Percentiles rank a stretch among this genome's conserved stretches.
Evolutionary conservation across 805 yeast genomes (phyloP).

Genomic region (Tetrapisispora fleetii): DNA sequence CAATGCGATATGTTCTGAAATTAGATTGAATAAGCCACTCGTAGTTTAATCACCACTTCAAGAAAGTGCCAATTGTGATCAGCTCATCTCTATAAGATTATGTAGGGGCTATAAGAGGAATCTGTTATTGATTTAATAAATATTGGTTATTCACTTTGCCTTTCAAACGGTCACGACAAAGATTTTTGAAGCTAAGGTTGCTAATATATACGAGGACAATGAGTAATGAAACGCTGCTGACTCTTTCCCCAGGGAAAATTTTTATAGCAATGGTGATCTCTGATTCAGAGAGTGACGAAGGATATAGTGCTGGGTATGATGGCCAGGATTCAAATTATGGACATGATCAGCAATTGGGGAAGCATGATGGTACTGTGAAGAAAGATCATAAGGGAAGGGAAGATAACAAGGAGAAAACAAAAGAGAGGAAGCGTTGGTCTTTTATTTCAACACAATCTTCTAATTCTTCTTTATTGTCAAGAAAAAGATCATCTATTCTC

Average conservation of each 20-base stretch:
- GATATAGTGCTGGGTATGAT: not conserved
- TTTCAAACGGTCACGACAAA: too few relatives aligned
- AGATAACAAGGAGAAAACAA: not conserved
- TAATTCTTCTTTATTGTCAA: conserved; percentile 8
- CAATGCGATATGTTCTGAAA: not conserved
- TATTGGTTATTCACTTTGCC: too few relatives aligned
- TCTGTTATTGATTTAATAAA: too few relatives aligned
- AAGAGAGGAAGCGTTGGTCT: conserved; percentile 17
- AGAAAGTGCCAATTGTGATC: not conserved
- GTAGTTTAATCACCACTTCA: not conserved
- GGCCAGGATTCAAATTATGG: not conserved
- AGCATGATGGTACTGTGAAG: not conserved
- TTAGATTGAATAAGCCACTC: not conserved
- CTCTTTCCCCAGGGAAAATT: conserved; percentile 6
- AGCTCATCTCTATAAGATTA: too few relatives aligned
- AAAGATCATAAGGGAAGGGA: not conserved
- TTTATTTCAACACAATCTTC: conserved; percentile 22
- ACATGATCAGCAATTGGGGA: not conserved
- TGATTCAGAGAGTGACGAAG: conserved; percentile 23
- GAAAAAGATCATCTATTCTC: conserved; percentile 26
- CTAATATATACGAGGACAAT: not conserved
- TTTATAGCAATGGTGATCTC: conserved; percentile 27
- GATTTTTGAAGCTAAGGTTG: too few relatives aligned
- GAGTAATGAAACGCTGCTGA: not conserved
- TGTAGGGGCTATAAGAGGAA: too few relatives aligned